Conservation (phyloP, 2,329 filamentous ascomycete species). For the Lecanicillium sp. region DNA sequence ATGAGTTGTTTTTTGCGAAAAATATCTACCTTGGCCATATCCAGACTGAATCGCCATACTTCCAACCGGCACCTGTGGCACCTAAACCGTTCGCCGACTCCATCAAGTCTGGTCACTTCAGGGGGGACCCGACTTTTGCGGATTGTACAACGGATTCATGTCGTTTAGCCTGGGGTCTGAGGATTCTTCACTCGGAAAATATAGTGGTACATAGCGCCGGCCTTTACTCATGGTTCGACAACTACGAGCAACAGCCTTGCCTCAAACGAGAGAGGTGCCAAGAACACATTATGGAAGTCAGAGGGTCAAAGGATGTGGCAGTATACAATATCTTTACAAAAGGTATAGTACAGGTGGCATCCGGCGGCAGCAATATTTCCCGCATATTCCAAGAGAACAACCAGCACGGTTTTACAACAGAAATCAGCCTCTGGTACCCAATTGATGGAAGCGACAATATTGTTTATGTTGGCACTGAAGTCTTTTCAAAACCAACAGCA, state of each 20-base stretch:
- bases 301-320: constrained; percentile 14
- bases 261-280: constrained; percentile 42
- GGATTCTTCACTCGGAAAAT: constrained; percentile 41
- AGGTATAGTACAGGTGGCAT: neutral
- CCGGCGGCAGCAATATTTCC: constrained; percentile 10
- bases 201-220: constrained; percentile 48
- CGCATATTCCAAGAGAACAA: constrained; percentile 17
- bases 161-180: constrained; percentile 42
- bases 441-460: constrained; percentile 17
- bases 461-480: constrained; percentile 18
- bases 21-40: constrained; percentile 46
- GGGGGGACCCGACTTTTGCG: constrained; percentile 13
- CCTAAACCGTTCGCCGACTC: constrained; percentile 42
- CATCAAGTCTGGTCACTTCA: constrained; percentile 12
- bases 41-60: constrained; percentile 53
- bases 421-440: constrained; percentile 22
- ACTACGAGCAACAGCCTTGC: constrained; percentile 48
- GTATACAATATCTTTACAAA: constrained; percentile 20
- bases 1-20: constrained; percentile 42
- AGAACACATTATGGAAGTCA: constrained; percentile 19
- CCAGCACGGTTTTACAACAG: constrained; percentile 20
- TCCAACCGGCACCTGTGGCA: constrained; percentile 44
- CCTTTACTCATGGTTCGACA: constrained; percentile 54
- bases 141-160: constrained; percentile 25
- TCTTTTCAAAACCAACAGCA: constrained; percentile 12